Conservation (phyloP, 257 asterid genomes). For the Plantago ovata region DNA sequence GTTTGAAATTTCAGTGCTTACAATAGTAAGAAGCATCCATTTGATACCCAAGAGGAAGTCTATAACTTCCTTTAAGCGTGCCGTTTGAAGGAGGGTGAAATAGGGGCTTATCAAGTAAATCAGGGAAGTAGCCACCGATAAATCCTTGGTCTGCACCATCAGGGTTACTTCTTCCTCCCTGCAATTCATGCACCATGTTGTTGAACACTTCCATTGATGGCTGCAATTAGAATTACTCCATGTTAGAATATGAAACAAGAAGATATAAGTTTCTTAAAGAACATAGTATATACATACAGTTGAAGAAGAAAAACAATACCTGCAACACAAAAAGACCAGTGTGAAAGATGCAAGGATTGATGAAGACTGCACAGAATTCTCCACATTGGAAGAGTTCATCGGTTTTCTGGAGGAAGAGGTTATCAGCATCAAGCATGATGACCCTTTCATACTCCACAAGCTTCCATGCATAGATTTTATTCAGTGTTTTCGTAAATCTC, state of each 20-base stretch:
- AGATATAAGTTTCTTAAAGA: not conserved
- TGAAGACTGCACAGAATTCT: constrained; percentile 86
- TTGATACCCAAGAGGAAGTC: constrained; percentile 91
- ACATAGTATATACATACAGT: not conserved
- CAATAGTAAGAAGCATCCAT: constrained; percentile 98
- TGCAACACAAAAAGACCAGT: constrained; percentile 91
- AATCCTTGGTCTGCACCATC: constrained; percentile 98
- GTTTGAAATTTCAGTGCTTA: constrained; percentile 26
- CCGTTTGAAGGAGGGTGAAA: constrained; percentile 67
- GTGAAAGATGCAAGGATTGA: constrained; percentile 93
- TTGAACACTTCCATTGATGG: constrained; percentile 69
- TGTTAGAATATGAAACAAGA: constrained; percentile 3
- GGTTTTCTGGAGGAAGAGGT: constrained; percentile 67
- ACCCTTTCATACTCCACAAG: constrained; percentile 74
- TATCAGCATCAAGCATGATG: constrained; percentile 91
- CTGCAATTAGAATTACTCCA: constrained; percentile 34
- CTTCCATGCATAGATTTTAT: constrained; percentile 91
- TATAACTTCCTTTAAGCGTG: constrained; percentile 67
- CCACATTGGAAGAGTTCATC: constrained; percentile 93
- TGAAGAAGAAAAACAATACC: constrained; percentile 30
- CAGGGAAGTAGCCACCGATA: constrained; percentile 65
- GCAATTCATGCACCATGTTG: constrained; percentile 74
- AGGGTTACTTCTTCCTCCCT: constrained; percentile 57
- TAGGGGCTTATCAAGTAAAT: constrained; percentile 65
- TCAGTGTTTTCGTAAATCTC: constrained; percentile 76